These are phyloP conservation scores for Cinnamomum chago DNA, from an alignment of 164 flowering plant species.

Conservation along the genomic window DNA sequence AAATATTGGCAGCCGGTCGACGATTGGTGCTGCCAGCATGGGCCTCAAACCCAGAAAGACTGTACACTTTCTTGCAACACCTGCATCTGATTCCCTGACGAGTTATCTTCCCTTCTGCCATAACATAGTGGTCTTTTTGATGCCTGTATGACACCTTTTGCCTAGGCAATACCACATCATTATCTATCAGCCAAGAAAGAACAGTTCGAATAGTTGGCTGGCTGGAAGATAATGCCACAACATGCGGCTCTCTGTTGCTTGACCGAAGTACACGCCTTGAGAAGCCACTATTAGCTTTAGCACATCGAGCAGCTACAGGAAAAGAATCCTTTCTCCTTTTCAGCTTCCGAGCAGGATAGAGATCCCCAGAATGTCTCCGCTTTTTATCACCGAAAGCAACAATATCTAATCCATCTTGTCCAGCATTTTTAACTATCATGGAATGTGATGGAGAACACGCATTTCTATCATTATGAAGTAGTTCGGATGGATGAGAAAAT, in stretches of 20 bases:
- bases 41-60: slow-evolving; percentile 45
- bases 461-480: slow-evolving; percentile 6
- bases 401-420: slow-evolving; percentile 9
- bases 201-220: slow-evolving; percentile 44
- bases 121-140: slow-evolving; percentile 17
- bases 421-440: slow-evolving; percentile 3
- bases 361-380: neutral
- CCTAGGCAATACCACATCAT: slow-evolving; percentile 56
- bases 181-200: slow-evolving; percentile 82
- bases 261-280: slow-evolving; percentile 36
- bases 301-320: slow-evolving; percentile 7
- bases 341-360: slow-evolving; percentile 5
- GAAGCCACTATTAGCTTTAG: slow-evolving; percentile 4
- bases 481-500: slow-evolving; percentile 5
- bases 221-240: slow-evolving; percentile 21
- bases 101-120: slow-evolving; percentile 52
- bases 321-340: slow-evolving; percentile 22
- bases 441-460: neutral
- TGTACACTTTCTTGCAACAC: slow-evolving; percentile 60
- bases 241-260: slow-evolving; percentile 45
- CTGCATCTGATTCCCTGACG: slow-evolving; percentile 76
- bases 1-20: slow-evolving; percentile 57
- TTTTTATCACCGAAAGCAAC: neutral
- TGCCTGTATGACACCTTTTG: slow-evolving; percentile 45
- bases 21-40: slow-evolving; percentile 60